phyloP scores from a whole-genome alignment of 352 stramenopile genomes.

The Pythium rishiriense region DNA sequence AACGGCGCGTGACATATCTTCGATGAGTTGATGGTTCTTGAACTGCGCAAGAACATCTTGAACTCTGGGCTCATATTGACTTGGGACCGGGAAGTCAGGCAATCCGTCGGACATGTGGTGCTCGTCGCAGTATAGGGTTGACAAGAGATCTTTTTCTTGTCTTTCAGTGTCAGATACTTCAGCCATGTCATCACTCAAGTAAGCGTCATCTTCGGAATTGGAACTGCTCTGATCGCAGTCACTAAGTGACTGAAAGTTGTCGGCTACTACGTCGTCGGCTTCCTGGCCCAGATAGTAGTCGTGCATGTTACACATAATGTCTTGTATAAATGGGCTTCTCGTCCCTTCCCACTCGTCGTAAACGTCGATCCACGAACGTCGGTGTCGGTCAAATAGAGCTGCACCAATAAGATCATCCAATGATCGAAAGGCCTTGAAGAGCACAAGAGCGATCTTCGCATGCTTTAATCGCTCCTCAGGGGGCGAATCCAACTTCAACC shows the following conservation, averaged over 20 bases:
- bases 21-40: background rate
- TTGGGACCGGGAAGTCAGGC: too few relatives aligned
- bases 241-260: too few relatives aligned
- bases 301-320: background rate
- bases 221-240: background rate
- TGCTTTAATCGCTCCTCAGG: background rate
- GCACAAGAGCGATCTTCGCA: background rate
- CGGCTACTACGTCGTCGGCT: background rate
- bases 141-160: background rate
- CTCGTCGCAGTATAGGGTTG: too few relatives aligned
- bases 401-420: background rate
- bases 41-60: background rate
- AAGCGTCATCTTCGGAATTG: conserved; percentile 12
- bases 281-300: background rate
- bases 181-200: conserved; percentile 4
- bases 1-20: background rate
- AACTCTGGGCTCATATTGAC: too few relatives aligned
- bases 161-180: background rate
- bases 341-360: background rate
- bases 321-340: background rate
- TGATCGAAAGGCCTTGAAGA: background rate
- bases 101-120: too few relatives aligned
- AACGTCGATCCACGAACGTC: background rate
- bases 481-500: background rate
- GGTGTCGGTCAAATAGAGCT: background rate